phyloP scores from a whole-genome alignment of 768 basidiomycete genomes.

The Amanita phalloides region DNA sequence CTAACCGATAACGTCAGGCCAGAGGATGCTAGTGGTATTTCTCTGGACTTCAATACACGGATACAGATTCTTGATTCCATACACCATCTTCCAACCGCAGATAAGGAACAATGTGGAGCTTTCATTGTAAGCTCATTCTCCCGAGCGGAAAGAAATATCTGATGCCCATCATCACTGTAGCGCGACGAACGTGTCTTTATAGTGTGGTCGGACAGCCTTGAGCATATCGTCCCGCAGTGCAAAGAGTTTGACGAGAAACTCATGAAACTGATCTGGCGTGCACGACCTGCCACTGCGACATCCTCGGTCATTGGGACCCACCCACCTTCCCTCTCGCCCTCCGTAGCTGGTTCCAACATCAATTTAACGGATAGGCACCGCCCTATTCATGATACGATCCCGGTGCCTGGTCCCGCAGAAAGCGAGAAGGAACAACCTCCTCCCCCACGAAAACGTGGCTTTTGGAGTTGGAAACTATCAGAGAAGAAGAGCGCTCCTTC shows the following conservation, averaged over 20 bases:
- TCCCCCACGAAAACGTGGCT: constrained; percentile 13
- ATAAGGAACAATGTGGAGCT: constrained; percentile 88
- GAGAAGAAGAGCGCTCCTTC: constrained; percentile 19
- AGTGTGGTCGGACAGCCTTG: constrained; percentile 79
- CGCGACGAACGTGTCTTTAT: constrained; percentile 77
- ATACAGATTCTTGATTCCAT: constrained; percentile 80
- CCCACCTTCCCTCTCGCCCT: constrained; percentile 26
- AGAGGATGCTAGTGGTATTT: constrained; percentile 50
- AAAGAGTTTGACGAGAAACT: constrained; percentile 62
- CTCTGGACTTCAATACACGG: constrained; percentile 70
- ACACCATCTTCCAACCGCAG: constrained; percentile 55
- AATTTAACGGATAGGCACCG: constrained; percentile 45
- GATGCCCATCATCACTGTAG: constrained; percentile 21
- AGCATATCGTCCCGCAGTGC: constrained; percentile 66
- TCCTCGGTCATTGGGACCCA: constrained; percentile 21
- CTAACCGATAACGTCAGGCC: constrained; percentile 23
- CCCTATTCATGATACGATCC: constrained; percentile 19
- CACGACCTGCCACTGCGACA: constrained; percentile 24
- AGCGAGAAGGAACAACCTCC: constrained; percentile 15
- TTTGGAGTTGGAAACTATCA: constrained; percentile 34
- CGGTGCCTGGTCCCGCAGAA: constrained; percentile 12
- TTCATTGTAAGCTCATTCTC: constrained; percentile 50
- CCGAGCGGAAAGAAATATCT: constrained; percentile 5
- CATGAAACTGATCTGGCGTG: constrained; percentile 46
- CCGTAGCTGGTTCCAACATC: constrained; percentile 40